These are phyloP conservation scores for Hyaloscypha finlandica DNA, from an alignment of 495 filamentous ascomycete genomes.

Conservation along the genomic window DNA sequence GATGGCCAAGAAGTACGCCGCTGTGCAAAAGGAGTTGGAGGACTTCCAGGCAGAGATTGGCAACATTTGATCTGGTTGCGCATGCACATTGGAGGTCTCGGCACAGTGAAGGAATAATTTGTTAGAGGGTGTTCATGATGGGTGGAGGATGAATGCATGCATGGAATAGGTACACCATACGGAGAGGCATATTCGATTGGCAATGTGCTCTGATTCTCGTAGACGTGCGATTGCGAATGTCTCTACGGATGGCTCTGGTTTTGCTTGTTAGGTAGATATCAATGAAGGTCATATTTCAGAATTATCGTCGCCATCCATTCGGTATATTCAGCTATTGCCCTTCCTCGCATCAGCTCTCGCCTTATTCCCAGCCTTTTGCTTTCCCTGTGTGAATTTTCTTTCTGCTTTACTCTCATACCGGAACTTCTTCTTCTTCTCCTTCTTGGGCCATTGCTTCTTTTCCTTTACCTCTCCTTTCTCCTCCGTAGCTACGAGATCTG, in stretches of 20 bases:
- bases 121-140: slow-evolving; percentile 15
- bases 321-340: slow-evolving; percentile 25
- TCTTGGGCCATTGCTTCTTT: slow-evolving; percentile 60
- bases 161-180: slow-evolving; percentile 1
- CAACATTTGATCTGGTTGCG: slow-evolving; percentile 67
- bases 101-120: background rate
- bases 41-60: slow-evolving; percentile 85
- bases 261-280: slow-evolving; percentile 13
- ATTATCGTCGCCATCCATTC: background rate
- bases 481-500: slow-evolving; percentile 33
- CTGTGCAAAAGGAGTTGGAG: slow-evolving; percentile 88
- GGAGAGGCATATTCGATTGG: slow-evolving; percentile 13
- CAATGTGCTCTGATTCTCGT: slow-evolving; percentile 1
- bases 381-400: slow-evolving; percentile 64
- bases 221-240: no score
- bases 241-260: slow-evolving; percentile 2
- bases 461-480: slow-evolving; percentile 35
- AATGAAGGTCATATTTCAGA: slow-evolving; percentile 19
- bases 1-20: slow-evolving; percentile 81
- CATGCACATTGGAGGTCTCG: background rate
- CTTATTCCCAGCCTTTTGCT: slow-evolving; percentile 64
- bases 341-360: slow-evolving; percentile 38
- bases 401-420: slow-evolving; percentile 84
- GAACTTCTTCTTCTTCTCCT: slow-evolving; percentile 87
- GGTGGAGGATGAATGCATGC: background rate